Evolutionary conservation across 1,284 basidiomycete species (phyloP), one percentile per base, ranked within the genome.

Genomic region (Waitea zeae): DNA sequence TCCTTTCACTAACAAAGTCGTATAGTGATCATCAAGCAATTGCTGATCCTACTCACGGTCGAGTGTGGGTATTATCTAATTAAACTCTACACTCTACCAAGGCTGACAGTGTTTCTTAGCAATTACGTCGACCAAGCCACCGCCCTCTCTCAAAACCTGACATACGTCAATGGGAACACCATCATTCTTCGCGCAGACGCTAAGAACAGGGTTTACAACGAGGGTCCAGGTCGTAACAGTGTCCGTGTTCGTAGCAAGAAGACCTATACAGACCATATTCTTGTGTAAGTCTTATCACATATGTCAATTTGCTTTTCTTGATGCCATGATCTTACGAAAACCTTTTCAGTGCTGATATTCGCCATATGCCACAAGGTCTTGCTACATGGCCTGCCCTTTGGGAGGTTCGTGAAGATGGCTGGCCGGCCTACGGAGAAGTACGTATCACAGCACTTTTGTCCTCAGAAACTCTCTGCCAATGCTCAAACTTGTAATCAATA

Each of bases 181-280:
- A 47, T 52, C 38, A 39, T 49, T 24, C 48, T 76, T 36, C 64
- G 70, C 17, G 60, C 68, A 4, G 74, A 77, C 46, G 46, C 52
- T 42, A 62, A 51, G 6, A 67, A 57, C 3, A 30, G 9, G 29
- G 49, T 51, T 7, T 53, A 49, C 33, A 13, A 62, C 3, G 54
- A 46, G 34, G 66, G 62, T 2, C 56, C 67, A 2, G 75, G 74
- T 4, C 54, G 75, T 17, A 62, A 73, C 44, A 75, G 71, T 5
- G 65, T 76, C 34, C 58, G 73, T 18, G 49, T 77, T 29, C 50
- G 53, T 38, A 64, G 67, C 4, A 65, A 64, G 35, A 62, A 65
- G 28, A 44, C 55, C 26, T 77, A 66, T 43, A 58, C 54, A 4
- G 65, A 58, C 17, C 62, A 67, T 31, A 70, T 71, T 31, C 62